Base-by-base conservation (phyloP, 164 flowering plant genomes). In the Buxus sempervirens region DNA sequence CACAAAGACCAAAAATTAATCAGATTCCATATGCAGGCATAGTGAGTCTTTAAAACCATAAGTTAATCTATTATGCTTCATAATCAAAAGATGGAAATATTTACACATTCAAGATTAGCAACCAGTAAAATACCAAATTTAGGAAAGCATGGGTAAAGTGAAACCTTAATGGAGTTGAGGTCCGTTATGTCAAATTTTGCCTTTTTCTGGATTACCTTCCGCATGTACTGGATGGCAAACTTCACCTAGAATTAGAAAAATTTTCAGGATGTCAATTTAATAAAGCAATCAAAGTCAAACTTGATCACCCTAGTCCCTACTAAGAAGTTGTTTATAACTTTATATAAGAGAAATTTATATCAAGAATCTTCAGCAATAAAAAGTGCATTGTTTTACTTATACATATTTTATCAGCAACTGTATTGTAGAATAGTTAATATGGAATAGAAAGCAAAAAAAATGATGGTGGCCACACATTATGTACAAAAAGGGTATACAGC, bases 151-250 rank as follows among this genome's bases (percentile, higher is more conserved):
- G 24, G 26, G 61, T 12, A 56, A 65, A 60, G 59, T 13, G 66
- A 19, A 74, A 95, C 99, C 97, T 95, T 81, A 66, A 90, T 77
- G 76, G 91, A 82, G 76, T 92, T 91, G 58, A 95, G 82, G 54
- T 86, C 90, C 78, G 61, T 81, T 71, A 95, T 95, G 79, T 95
- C 99, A 78, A 95, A 95, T 76, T 92, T 90, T 26, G 99, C 99
- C 84, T 89, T 95, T 65, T 85, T 92, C 81, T 76, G 84, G 68
- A 95, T 85, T 59, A 80, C 78, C 83, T 73, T 88, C 65, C 96
- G 81, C 99, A 95, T 92, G 83, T 79, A 88, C 63, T 90, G 97
- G 68, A 95, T 87, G 54, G 94, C 97, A 81, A 88, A 82, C 75
- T 92, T 95, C 68, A 95, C 96, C 99, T 95, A 63, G 4, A 80